Evolutionary conservation across 257 asterid species (phyloP), one percentile per base, ranked within the genome.

Genomic region (Primulina eburnea): DNA sequence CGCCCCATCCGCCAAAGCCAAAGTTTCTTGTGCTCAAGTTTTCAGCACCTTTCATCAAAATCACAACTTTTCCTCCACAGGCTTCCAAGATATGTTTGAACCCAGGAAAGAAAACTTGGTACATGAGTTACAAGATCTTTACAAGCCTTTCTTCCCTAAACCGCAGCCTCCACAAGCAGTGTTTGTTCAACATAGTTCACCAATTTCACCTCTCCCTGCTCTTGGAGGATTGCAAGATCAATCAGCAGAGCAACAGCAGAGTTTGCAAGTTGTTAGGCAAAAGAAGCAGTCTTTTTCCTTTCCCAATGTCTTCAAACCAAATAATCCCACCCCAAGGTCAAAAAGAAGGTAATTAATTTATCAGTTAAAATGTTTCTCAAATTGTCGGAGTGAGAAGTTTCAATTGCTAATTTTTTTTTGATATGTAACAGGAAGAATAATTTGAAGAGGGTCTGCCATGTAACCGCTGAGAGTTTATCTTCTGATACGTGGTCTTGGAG

Each of bases 401-500:
- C 24, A 7, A 30, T 2, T 20, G 20, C 17, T 50, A 7, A 38
- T 9, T 26, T 24, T 62, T 59, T 47, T 57, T 14, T 4, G 50
- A 18, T 28, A 8, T 38, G 24, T 75, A 38, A 11, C 81, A 80
- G 84, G 69, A 80, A 80, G 73, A 70, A 73, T n/a, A 38, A 69
- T 32, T 17, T 52, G 72, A 80, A 75, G 76, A 72, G 33, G 60
- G 75, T 80, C 16, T 59, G 65, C 60, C 75, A 73, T 38, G 77
- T 80, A 8, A 30, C 76, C 2, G 75, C 75, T 4, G 79, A 77
- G 58, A 35, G 50, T 17, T 65, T 80, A 53, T 58, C 82, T 62
- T 70, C 79, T 12, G 84, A 80, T 16, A 17, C 4, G 65, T 80
- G 84, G 84, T 68, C 79, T 55, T 80, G 84, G 84, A 77, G 84